phyloP scores from a whole-genome alignment of 495 filamentous ascomycete genomes.

The Platismatia glauca region DNA sequence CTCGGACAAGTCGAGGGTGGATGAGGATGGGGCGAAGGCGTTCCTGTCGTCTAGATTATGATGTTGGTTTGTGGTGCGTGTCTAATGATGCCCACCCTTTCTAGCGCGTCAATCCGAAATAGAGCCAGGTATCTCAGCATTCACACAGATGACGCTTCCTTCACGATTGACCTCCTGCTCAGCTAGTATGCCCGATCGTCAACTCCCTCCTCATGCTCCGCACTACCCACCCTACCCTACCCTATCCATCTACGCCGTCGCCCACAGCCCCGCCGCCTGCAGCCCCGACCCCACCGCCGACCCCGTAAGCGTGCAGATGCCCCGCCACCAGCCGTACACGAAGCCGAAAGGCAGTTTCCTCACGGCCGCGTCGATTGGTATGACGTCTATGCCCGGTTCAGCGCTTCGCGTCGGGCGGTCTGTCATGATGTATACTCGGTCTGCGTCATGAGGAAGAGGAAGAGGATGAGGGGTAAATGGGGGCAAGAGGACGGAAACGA shows the following conservation, averaged over 20 bases:
- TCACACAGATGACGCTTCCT: too few relatives aligned
- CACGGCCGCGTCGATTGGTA: not conserved
- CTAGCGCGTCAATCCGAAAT: not conserved
- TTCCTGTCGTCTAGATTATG: conserved; percentile 29
- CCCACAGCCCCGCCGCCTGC: conserved; percentile 4
- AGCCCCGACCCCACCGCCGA: conserved; percentile 1
- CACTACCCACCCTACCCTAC: not conserved
- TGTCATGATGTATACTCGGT: not conserved
- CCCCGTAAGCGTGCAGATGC: not conserved
- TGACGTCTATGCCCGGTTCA: not conserved
- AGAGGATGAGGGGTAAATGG: not conserved
- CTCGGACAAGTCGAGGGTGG: conserved; percentile 53
- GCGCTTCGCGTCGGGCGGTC: not conserved
- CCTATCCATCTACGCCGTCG: not conserved
- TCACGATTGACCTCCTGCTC: too few relatives aligned
- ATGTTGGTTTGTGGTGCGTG: not conserved
- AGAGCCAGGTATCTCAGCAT: too few relatives aligned
- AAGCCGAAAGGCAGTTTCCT: conserved; percentile 1
- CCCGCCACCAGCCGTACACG: conserved; percentile 8
- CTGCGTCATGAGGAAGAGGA: not conserved
- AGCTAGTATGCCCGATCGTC: too few relatives aligned
- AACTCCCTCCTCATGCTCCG: too few relatives aligned
- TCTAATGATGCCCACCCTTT: not conserved
- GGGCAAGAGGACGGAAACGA: not conserved
- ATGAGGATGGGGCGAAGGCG: conserved; percentile 57